Conservation (phyloP, 176 grass and related monocot species). For the Raddia guianensis region DNA sequence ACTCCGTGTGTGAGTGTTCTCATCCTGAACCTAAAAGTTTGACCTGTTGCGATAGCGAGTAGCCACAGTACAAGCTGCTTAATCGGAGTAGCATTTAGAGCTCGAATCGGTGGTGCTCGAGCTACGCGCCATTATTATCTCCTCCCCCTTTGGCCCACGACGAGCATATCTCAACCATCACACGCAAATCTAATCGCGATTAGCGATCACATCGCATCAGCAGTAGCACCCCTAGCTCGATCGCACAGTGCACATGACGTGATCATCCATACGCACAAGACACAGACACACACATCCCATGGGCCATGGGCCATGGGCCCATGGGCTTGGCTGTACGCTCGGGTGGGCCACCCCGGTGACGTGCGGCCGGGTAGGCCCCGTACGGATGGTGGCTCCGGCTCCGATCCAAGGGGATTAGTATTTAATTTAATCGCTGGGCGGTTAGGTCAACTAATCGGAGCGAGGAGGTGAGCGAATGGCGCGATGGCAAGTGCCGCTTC, state of each 20-base stretch:
- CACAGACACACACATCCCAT: neutral
- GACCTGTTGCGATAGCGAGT: conserved; percentile 23
- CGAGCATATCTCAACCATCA: conserved; percentile 40
- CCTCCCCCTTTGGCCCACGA: conserved; percentile 33
- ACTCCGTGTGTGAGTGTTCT: conserved; percentile 29
- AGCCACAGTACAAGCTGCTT: neutral
- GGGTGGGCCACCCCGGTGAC: neutral
- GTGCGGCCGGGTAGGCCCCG: conserved; percentile 6
- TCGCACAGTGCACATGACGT: conserved; percentile 20
- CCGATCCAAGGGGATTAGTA: neutral
- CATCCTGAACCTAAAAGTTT: conserved; percentile 50
- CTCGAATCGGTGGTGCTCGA: conserved; percentile 20
- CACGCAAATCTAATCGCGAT: conserved; percentile 22
- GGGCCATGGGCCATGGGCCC: too few relatives aligned
- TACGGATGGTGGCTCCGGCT: conserved; percentile 1
- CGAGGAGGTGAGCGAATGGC: conserved; percentile 32
- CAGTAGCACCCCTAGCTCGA: neutral
- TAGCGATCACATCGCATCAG: conserved; percentile 28
- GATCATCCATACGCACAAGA: neutral
- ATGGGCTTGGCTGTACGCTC: conserved; percentile 11
- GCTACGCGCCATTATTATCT: neutral
- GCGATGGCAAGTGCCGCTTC: conserved; percentile 37
- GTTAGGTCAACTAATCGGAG: conserved; percentile 53
- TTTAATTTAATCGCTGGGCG: neutral
- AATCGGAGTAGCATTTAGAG: conserved; percentile 35